Base-by-base conservation (phyloP, 805 yeast species). In the Candida xyloterini region DNA sequence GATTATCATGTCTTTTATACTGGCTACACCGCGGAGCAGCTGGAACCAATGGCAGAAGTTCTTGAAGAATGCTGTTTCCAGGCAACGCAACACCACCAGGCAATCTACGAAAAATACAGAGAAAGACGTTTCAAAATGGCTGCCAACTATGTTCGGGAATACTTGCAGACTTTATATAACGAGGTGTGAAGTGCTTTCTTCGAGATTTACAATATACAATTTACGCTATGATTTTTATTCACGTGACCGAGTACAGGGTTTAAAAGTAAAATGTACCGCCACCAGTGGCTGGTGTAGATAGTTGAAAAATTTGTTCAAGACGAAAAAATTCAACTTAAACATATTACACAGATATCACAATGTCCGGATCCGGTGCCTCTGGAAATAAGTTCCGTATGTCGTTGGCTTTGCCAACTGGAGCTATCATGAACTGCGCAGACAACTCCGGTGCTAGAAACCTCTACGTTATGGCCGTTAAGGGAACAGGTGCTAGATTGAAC, bases 361-460 rank as follows among this genome's bases (percentile, higher is more conserved):
- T 84, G 91, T 82, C 89, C 68, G 84, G 85, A 69, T 79, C 85
- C 72, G 95, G 95, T 81, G 93, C 96, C 78, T 87, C 95, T 74
- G 97, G 99, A 81, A 93, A 89, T 84, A 91, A 91, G 81, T 93
- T 84, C 88, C 89, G 97, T 79, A 88, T 91, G 86, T 89, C 99
- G 93, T 88, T 93, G 78, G 99, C 95, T 83, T 85, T 93, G 71
- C 99, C 99, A 78, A 84, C 80, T 63, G 99, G 98, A 76, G 99
- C 99, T 75, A 88, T 93, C 74, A 84, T 93, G 79, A 95, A 95
- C 90, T 93, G 99, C 81, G 90, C 95, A 76, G 99, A 93, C 75
- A 93, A 93, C 96, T 79, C 95, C 66, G 99, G 99, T 81, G 99
- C 99, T 67, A 90, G 98, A 81, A 91, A 90, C 87, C 84, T 93